A percentile compares a stretch with the other conserved stretches of the same genome.
phyloP scores from a whole-genome alignment of 1,284 basidiomycete species.

The Leucoagaricus sp. region DNA sequence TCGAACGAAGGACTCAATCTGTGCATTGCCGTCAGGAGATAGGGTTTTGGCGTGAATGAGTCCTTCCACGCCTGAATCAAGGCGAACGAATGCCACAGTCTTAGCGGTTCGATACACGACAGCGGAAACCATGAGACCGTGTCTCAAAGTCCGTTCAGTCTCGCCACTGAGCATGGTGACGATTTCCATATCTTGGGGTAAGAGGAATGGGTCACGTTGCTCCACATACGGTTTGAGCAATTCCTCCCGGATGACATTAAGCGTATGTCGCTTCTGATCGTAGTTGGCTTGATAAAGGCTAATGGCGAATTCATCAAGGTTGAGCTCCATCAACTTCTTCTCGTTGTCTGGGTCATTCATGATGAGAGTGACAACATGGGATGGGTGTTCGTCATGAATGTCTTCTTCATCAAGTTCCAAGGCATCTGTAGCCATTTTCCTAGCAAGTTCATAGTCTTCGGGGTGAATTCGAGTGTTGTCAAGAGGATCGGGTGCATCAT shows the following conservation, averaged over 20 bases:
- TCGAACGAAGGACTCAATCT: constrained; percentile 52
- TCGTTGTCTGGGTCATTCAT: constrained; percentile 84
- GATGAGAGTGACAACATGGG: constrained; percentile 82
- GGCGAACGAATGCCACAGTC: constrained; percentile 61
- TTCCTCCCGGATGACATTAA: constrained; percentile 89
- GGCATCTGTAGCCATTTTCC: constrained; percentile 98
- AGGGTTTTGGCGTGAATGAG: constrained; percentile 72
- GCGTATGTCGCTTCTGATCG: constrained; percentile 85
- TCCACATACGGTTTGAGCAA: constrained; percentile 88
- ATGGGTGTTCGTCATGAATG: constrained; percentile 87
- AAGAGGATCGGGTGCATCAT: constrained; percentile 83
- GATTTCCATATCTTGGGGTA: constrained; percentile 79
- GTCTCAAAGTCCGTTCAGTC: constrained; percentile 76
- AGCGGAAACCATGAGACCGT: constrained; percentile 86
- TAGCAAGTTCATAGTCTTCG: constrained; percentile 96
- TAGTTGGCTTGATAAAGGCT: constrained; percentile 85
- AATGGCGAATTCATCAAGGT: constrained; percentile 95
- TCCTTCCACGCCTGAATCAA: constrained; percentile 94
- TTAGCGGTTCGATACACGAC: constrained; percentile 63
- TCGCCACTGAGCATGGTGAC: constrained; percentile 97
- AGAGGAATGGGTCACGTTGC: constrained; percentile 66
- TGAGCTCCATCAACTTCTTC: constrained; percentile 87
- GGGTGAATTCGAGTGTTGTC: constrained; percentile 97
- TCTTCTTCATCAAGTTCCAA: constrained; percentile 96
- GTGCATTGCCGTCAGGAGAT: constrained; percentile 44